Evolutionary conservation across 768 basidiomycete species (phyloP).

Genomic region (Neoboletus magnificus): DNA sequence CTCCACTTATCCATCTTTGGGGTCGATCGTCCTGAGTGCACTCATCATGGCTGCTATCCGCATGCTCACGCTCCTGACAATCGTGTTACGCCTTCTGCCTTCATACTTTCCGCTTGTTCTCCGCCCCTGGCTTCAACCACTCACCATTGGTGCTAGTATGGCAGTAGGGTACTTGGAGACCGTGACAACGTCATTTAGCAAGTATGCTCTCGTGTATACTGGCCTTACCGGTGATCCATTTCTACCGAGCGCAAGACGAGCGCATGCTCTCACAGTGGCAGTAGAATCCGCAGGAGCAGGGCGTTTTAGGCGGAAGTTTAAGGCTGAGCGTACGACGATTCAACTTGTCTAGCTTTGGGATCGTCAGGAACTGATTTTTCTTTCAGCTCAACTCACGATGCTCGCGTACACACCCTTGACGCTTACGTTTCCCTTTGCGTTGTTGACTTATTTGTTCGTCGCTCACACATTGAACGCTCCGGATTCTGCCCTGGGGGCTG

Average conservation of each 20-base stretch:
- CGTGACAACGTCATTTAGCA: constrained; percentile 52
- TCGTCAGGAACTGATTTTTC: neutral
- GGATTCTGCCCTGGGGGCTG: constrained; percentile 68
- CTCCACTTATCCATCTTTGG: constrained; percentile 77
- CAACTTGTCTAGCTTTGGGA: neutral
- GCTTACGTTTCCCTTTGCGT: constrained; percentile 76
- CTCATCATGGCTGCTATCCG: constrained; percentile 74
- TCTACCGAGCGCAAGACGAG: constrained; percentile 51
- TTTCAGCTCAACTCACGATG: constrained; percentile 60
- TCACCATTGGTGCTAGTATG: constrained; percentile 35
- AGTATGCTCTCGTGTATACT: constrained; percentile 67
- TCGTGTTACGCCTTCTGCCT: constrained; percentile 55
- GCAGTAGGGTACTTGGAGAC: constrained; percentile 44
- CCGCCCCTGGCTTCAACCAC: constrained; percentile 40
- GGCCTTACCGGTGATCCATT: constrained; percentile 76
- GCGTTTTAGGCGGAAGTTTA: constrained; percentile 46
- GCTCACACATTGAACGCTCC: constrained; percentile 74
- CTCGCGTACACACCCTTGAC: constrained; percentile 72
- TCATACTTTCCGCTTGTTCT: constrained; percentile 44
- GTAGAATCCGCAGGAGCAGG: constrained; percentile 45
- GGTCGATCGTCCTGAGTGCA: constrained; percentile 72
- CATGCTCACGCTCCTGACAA: constrained; percentile 46
- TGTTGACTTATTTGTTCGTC: constrained; percentile 85
- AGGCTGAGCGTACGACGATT: constrained; percentile 52
- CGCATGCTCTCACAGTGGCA: constrained; percentile 55